Evolutionary conservation across 352 stramenopile species (phyloP).

Genomic region (Pythium phragmitis): DNA sequence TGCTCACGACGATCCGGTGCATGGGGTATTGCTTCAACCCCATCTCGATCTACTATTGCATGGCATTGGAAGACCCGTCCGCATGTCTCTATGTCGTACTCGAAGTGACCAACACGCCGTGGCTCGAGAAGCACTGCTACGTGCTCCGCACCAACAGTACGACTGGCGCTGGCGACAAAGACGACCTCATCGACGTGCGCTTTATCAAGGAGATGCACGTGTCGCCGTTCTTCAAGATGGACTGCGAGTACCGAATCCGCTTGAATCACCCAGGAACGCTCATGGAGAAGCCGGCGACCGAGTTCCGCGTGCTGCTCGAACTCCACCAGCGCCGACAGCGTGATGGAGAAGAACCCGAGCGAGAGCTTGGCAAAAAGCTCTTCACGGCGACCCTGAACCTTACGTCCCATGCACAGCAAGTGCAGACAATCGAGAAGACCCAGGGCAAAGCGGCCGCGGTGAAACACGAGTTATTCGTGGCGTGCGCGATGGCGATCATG

Average conservation of each 20-base stretch:
- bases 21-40: slow-evolving; percentile 31
- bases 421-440: slow-evolving; percentile 7
- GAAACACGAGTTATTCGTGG: slow-evolving; percentile 18
- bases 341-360: slow-evolving; percentile 5
- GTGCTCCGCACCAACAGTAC: slow-evolving; percentile 13
- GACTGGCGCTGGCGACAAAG: background rate
- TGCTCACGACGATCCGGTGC: slow-evolving; percentile 29
- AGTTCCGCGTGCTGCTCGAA: slow-evolving; percentile 22
- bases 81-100: slow-evolving; percentile 29
- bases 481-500: slow-evolving; percentile 25
- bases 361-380: slow-evolving; percentile 25
- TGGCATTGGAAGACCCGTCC: slow-evolving; percentile 22
- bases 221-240: slow-evolving; percentile 31
- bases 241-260: slow-evolving; percentile 29
- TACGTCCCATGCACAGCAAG: background rate
- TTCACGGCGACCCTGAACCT: slow-evolving; percentile 26
- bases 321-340: slow-evolving; percentile 11
- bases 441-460: slow-evolving; percentile 2
- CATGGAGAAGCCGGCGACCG: slow-evolving; percentile 7
- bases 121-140: slow-evolving; percentile 31
- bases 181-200: slow-evolving; percentile 22
- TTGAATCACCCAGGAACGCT: slow-evolving; percentile 25
- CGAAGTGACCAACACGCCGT: slow-evolving; percentile 31
- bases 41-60: slow-evolving; percentile 35
- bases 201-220: slow-evolving; percentile 29